Conservation (phyloP, 2,329 filamentous ascomycete species). For the Fusarium longipes region DNA sequence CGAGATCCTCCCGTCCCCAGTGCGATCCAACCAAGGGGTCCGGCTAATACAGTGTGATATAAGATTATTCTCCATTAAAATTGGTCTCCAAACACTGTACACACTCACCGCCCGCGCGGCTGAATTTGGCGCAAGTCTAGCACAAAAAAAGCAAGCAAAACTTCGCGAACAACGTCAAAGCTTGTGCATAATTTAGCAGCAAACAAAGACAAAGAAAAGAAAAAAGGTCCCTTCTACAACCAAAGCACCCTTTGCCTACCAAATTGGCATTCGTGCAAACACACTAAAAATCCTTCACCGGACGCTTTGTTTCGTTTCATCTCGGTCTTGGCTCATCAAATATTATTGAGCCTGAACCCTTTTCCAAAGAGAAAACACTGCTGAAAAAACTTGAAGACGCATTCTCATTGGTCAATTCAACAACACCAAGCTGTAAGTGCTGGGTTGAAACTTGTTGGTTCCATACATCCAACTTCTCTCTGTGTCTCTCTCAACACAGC, state of each 20-base stretch:
- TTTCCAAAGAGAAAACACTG: not conserved
- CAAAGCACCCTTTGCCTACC: conserved; percentile 2
- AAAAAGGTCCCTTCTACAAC: conserved; percentile 20
- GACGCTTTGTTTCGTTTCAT: not conserved
- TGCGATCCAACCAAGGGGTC: not conserved
- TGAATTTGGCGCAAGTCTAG: conserved; percentile 38
- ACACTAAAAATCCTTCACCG: conserved; percentile 3
- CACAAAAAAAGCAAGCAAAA: conserved; percentile 37
- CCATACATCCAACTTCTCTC: not conserved
- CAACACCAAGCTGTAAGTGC: conserved; percentile 24
- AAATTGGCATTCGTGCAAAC: not conserved
- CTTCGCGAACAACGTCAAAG: conserved; percentile 22
- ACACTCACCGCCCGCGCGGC: conserved; percentile 47
- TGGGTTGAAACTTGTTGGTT: conserved; percentile 9
- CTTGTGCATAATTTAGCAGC: conserved; percentile 19
- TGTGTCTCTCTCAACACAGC: too few species aligned
- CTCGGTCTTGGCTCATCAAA: conserved; percentile 6
- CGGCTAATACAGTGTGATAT: not conserved
- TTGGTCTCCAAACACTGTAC: too few species aligned
- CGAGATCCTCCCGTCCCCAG: not conserved
- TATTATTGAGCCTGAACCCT: conserved; percentile 13
- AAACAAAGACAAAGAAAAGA: conserved; percentile 28
- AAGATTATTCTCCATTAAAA: accelerated
- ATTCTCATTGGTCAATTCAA: conserved; percentile 24
- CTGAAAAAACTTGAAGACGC: conserved; percentile 1